phyloP scores from a whole-genome alignment of 805 yeast species.

The Hanseniaspora taiwanica region DNA sequence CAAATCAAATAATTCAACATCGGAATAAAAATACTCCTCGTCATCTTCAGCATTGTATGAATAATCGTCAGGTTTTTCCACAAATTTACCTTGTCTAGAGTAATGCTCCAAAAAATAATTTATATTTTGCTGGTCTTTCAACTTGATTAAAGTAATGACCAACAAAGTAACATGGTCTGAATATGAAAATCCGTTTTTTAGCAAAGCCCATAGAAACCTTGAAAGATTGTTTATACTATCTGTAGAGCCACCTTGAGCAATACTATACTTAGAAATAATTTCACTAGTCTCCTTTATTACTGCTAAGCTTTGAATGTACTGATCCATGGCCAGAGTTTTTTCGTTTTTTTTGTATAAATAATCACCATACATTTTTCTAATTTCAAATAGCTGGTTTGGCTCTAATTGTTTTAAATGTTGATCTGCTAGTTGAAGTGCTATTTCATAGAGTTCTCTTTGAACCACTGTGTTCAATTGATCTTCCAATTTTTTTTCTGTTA shows the following conservation, averaged over 20 bases:
- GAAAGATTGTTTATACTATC: conserved; percentile 38
- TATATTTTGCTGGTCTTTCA: conserved; percentile 48
- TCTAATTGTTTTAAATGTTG: conserved; percentile 11
- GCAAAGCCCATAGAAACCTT: conserved; percentile 46
- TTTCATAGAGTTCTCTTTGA: conserved; percentile 54
- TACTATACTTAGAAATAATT: conserved; percentile 64
- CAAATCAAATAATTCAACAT: conserved; percentile 39
- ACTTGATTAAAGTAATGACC: conserved; percentile 66
- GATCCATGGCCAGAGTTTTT: conserved; percentile 55
- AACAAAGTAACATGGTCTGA: conserved; percentile 73
- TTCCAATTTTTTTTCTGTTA: conserved; percentile 53
- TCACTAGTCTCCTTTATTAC: conserved; percentile 51
- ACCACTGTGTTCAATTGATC: conserved; percentile 57
- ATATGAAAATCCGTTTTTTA: conserved; percentile 42
- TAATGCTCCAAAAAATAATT: conserved; percentile 38
- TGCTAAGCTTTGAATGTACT: conserved; percentile 48
- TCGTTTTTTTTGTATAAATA: conserved; percentile 54
- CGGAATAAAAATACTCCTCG: conserved; percentile 21
- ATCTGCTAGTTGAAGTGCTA: conserved; percentile 60
- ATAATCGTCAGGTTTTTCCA: conserved; percentile 19
- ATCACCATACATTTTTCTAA: conserved; percentile 56
- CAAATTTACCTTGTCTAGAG: conserved; percentile 17
- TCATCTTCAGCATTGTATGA: conserved; percentile 24
- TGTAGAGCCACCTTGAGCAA: conserved; percentile 31
- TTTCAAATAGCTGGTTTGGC: conserved; percentile 16